These are phyloP conservation scores for Termitomyces sp. DNA, from an alignment of 768 basidiomycete genomes.

Conservation along the genomic window DNA sequence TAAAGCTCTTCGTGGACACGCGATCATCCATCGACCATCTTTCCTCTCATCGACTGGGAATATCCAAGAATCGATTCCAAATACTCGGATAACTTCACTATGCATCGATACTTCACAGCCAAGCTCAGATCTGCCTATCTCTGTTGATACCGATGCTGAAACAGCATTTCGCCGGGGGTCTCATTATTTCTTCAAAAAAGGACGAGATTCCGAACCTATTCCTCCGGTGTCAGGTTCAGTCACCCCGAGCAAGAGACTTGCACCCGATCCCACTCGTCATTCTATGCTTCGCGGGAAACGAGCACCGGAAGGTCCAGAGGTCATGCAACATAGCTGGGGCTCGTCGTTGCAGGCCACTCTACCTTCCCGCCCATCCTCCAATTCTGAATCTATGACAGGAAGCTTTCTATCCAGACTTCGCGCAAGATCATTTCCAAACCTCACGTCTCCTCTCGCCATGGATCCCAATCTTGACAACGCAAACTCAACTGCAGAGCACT, in stretches of 20 bases:
- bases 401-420: conserved; percentile 38
- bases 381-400: conserved; percentile 16
- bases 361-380: background rate
- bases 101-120: conserved; percentile 29
- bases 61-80: conserved; percentile 3
- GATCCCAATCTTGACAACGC: conserved; percentile 16
- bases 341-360: background rate
- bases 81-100: conserved; percentile 12
- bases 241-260: conserved; percentile 24
- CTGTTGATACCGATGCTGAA: conserved; percentile 79
- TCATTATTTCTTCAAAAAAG: conserved; percentile 48
- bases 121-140: conserved; percentile 49
- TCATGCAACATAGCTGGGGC: background rate
- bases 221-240: conserved; percentile 27
- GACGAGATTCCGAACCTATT: conserved; percentile 27
- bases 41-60: conserved; percentile 14
- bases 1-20: conserved; percentile 37
- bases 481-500: conserved; percentile 28
- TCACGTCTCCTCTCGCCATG: conserved; percentile 29
- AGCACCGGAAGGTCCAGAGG: conserved; percentile 33
- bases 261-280: conserved; percentile 32
- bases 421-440: conserved; percentile 37
- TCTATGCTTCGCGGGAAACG: conserved; percentile 41
- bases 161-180: conserved; percentile 57
- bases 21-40: conserved; percentile 15